Base-by-base conservation (phyloP, 1,284 basidiomycete species). In the Sporisorium reilianum region DNA sequence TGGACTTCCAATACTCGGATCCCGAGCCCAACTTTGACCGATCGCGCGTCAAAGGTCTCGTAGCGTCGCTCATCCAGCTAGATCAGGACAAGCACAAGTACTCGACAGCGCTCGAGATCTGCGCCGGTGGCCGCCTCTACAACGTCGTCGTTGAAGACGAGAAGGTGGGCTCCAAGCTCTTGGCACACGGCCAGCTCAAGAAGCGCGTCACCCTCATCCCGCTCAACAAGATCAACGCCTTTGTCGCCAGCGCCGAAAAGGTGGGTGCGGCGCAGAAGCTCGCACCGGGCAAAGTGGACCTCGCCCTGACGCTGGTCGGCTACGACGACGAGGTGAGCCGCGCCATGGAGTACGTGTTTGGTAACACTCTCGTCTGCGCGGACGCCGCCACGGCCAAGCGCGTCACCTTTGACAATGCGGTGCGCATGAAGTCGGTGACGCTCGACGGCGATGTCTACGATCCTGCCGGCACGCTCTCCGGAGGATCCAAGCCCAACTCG, bases 381-480 rank as follows among this genome's bases (percentile, higher is more conserved):
- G 94, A 97, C 82, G 90, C 95, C 4, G 90, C 91, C 30, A 89
- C 94, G 0, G 97, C 97, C 9, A 94, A 95, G 83, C 87, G 88
- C 0, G 93, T 97, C 42, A 97, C 97, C 0, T 99, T 97, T 87
- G 87, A 90, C 85, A 88, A 90, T 26, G 89, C 92, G 18, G 89
- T 90, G 30, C 87, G 88, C 16, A 90, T 92, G 68, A 91, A 91
- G 64, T 95, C 93, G 12, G 95, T 99, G 55, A 99, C 97, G 1
- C 88, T 96, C 20, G 91, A 95, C 26, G 97, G 97, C 18, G 97
- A 99, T 81, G 90, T 97, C 8, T 99, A 99, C 85, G 96, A 99
- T 78, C 96, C 97, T 0, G 92, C 92, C 4, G 97, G 97, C 4
- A 96, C 93, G 0, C 89, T 99, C 10, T 94, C 92, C 23, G 97